A percentile compares a stretch with the other conserved stretches of the same genome.
Evolutionary conservation across 441 rosid species (phyloP).

Genomic region (Corymbia citriodora): DNA sequence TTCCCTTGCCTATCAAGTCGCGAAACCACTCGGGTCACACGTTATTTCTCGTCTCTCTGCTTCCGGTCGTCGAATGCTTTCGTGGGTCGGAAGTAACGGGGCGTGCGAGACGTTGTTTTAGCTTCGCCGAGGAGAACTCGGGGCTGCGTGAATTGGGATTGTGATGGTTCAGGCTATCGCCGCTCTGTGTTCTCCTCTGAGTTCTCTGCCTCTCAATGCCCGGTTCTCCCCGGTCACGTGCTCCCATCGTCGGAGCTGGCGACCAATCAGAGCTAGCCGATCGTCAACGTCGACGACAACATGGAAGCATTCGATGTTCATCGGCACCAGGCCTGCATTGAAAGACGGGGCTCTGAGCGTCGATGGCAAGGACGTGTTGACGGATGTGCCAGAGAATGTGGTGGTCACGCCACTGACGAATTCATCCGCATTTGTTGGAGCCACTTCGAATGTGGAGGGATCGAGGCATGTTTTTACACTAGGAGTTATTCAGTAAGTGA

Average conservation of each 20-base stretch:
- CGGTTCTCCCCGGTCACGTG: slow-evolving; percentile 1
- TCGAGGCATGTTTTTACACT: slow-evolving; percentile 38
- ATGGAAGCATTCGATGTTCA: slow-evolving; percentile 38
- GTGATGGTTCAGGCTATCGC: not conserved
- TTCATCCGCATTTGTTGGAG: slow-evolving; percentile 33
- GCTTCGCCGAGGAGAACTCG: not conserved
- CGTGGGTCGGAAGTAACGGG: not conserved
- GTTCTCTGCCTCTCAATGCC: slow-evolving; percentile 5
- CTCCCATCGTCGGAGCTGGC: not conserved
- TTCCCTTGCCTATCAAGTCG: not conserved
- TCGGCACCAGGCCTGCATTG: slow-evolving; percentile 23
- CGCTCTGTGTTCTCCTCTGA: not conserved
- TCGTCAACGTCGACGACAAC: not conserved
- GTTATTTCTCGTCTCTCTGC: not conserved
- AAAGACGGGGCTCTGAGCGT: slow-evolving; percentile 33
- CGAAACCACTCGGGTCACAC: slow-evolving; percentile 6
- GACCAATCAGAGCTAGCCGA: not conserved
- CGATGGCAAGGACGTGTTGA: slow-evolving; percentile 22
- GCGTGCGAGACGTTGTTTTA: not conserved
- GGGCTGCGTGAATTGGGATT: not conserved
- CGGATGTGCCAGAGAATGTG: slow-evolving; percentile 31
- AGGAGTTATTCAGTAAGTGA: slow-evolving; percentile 27
- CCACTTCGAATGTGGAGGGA: slow-evolving; percentile 14
- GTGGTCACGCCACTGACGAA: slow-evolving; percentile 28
- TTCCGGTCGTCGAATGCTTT: not conserved